Evolutionary conservation across 805 yeast genomes (phyloP).

Genomic region (Candida montana): DNA sequence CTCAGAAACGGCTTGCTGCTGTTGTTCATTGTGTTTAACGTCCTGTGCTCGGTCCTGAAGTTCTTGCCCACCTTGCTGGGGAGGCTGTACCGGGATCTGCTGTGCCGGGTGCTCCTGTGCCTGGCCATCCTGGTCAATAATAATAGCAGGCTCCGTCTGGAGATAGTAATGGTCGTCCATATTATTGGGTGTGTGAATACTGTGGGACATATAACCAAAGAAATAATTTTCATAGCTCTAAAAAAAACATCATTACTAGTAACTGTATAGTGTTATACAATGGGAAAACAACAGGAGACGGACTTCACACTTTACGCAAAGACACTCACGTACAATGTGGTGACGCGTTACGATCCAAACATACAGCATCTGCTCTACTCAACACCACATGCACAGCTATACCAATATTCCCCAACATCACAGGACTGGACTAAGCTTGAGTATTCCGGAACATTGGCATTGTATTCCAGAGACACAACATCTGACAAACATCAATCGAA

Average conservation of each 20-base stretch:
- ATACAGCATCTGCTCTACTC: conserved; percentile 62
- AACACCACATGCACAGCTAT: conserved; percentile 68
- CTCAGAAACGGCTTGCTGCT: background rate
- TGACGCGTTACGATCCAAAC: conserved; percentile 69
- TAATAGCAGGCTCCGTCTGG: conserved; percentile 18
- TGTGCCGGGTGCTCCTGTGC: conserved; percentile 5
- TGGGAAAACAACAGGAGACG: background rate
- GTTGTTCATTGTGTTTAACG: background rate
- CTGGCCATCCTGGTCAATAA: conserved; percentile 13
- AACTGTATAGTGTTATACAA: background rate
- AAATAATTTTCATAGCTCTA: no score
- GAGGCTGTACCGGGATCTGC: background rate
- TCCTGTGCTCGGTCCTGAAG: no score
- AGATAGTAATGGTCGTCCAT: conserved; percentile 20
- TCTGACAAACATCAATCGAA: conserved; percentile 13
- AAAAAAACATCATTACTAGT: background rate
- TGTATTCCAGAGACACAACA: conserved; percentile 46
- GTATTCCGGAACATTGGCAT: conserved; percentile 63
- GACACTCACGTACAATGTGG: conserved; percentile 70
- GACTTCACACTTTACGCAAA: conserved; percentile 42
- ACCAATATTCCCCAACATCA: conserved; percentile 44
- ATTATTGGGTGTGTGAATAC: no score
- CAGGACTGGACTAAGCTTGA: conserved; percentile 71
- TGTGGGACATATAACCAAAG: background rate
- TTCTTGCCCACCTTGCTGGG: conserved; percentile 5